Base-by-base conservation (phyloP, 352 stramenopile species). In the Blastocystis sp. region DNA sequence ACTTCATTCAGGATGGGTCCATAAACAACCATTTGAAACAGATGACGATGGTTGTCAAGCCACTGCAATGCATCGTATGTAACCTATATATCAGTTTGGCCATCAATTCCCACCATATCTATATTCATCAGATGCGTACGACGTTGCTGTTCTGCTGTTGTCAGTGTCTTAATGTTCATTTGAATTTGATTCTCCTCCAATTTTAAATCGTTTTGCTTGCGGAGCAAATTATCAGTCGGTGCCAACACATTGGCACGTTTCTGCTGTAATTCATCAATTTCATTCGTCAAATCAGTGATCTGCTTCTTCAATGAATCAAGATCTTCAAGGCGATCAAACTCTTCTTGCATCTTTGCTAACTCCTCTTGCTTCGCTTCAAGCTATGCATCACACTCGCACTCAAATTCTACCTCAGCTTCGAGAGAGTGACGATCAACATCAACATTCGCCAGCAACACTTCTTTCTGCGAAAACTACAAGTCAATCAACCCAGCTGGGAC, bases 1-100 rank as follows among this genome's bases (percentile, higher is more conserved):
- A 82, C 50, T 43, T 82, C 73, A 43, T 82, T 82, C 18, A 82
- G 26, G 45, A 82, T 82, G 11, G 73, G 73, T 15, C 73, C 73
- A 43, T 82, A 82, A 1, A 82, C 73, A 7, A 53, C 54, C 39
- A 45, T 23, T 45, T 43, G 23, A 43, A 82, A 82, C 13, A 13
- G 3, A 2, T 15, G n/a, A 26, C 29, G 15, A 43, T 82, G 59
- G 23, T 41, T 2, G n/a, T 64, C 26, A 8, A 82, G 37, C 73
- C 73, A 82, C 73, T 66, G 50, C 34, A 82, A 45, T n/a, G 39
- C 69, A 9, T 62, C 23, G 43, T 62, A 80, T 7, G 56, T 45
- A 23, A 68, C 41, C 73, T 82, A 82, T 63, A 8, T 23, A 8
- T 82, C 20, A 66, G 8, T 8, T 9, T 26, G 13, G 6, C 56